Conservation (phyloP, 176 grass and related monocot species). For the Aegilops umbellulata region DNA sequence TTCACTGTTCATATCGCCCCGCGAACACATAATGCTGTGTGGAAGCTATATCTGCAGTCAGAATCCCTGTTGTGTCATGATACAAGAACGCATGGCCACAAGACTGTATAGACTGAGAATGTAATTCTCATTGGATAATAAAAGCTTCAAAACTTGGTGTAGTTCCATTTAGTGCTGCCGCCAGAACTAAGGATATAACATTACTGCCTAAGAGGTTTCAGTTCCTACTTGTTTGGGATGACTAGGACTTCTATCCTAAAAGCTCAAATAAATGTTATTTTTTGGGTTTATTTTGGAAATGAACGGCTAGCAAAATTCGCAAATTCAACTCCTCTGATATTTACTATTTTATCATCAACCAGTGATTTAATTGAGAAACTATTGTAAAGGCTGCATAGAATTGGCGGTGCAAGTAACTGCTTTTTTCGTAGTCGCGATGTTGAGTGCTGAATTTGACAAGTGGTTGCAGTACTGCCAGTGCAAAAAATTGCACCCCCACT, state of each 20-base stretch:
- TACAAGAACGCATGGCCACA: not conserved
- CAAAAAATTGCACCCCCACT: not conserved
- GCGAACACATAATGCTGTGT: not conserved
- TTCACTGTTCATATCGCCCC: not conserved
- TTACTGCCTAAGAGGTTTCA: not conserved
- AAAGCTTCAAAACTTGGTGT: not conserved
- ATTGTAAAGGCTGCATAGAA: not conserved
- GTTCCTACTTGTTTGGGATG: not conserved
- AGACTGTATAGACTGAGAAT: not conserved
- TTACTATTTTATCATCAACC: too few species aligned
- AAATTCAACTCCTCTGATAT: not conserved
- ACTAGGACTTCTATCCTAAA: not conserved
- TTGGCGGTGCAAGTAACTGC: not conserved
- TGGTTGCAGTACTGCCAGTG: not conserved
- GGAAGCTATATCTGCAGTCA: not conserved
- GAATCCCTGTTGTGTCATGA: not conserved
- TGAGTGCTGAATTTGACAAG: not conserved
- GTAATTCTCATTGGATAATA: not conserved
- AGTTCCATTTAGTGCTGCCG: not conserved
- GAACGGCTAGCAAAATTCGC: not conserved
- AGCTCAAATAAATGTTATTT: not conserved
- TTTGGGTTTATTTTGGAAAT: conserved; percentile 4
- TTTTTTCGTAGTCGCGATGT: not conserved
- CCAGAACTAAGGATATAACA: not conserved
- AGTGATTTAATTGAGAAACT: not conserved